Evolutionary conservation across 306 rosid genomes (phyloP), one percentile per base, ranked within the genome.

Genomic region (Luffa acutangula): DNA sequence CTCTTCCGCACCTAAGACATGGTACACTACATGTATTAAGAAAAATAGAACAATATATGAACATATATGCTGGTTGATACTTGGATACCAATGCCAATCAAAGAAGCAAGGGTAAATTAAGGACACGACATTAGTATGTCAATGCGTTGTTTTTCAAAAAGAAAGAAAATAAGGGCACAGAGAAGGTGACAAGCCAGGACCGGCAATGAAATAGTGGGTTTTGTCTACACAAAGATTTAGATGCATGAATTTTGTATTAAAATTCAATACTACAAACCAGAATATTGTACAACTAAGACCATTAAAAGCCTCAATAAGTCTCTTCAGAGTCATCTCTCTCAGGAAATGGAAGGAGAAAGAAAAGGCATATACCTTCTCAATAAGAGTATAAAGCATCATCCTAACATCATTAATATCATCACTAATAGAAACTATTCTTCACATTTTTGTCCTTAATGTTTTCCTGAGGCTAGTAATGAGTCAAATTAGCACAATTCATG

Each of bases 1-100:
- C 98, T 89, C 87, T 95, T 95, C 36, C 97, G 97, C 79, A 95
- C 98, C 98, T 95, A 85, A 49, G 77, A 63, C 51, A 84, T 42
- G 39, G 42, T 31, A 80, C 8, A 45, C 21, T 62, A 79, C 14
- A 75, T 31, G 12, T 67, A 6, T 59, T 54, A 20, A 4, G 15
- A 39, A 54, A 70, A 66, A 73, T 9, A 7, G 8, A 53, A 74
- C 46, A 52, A 51, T 25, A 71, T 46, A 25, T 71, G 76, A 46
- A 41, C 43, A 46, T 25, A 17, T 51, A 34, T 33, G 45, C 63
- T 34, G 33, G 78, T 52, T 7, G 31, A 33, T 31, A 17, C 41
- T 15, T 52, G 45, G 34, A 52, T 18, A 31, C 78, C 78, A 34
- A 34, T 3, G 4, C 13, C 34, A 52, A 52, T 34, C 9, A 3